phyloP scores from a whole-genome alignment of 805 yeast species.

The Suhomyces emberorum region DNA sequence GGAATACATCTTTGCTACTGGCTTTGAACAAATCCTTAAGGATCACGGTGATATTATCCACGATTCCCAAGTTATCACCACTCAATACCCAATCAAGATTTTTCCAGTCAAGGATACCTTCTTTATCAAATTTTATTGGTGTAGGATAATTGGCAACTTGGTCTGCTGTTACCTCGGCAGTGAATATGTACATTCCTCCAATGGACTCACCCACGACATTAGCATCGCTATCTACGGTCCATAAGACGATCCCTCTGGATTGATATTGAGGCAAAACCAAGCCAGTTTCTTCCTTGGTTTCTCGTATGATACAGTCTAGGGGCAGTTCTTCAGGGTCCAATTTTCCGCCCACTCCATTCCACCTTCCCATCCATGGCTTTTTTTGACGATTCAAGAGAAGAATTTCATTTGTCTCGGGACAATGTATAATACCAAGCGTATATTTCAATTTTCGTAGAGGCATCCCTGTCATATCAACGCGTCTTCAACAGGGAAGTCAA shows the following conservation, averaged over 20 bases:
- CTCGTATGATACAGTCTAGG: slow-evolving; percentile 38
- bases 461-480: not conserved
- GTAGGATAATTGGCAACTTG: slow-evolving; percentile 24
- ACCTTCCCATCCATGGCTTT: slow-evolving; percentile 46
- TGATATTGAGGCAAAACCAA: slow-evolving; percentile 24
- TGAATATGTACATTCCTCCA: slow-evolving; percentile 40
- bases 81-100: slow-evolving; percentile 33
- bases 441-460: slow-evolving; percentile 11
- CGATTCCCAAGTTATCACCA: slow-evolving; percentile 38
- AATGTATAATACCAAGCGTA: slow-evolving; percentile 26
- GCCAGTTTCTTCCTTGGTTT: slow-evolving; percentile 42
- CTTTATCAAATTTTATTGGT: slow-evolving; percentile 26
- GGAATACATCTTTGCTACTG: slow-evolving; percentile 21
- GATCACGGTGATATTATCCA: slow-evolving; percentile 32
- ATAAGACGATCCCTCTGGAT: slow-evolving; percentile 33
- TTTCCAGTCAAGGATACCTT: slow-evolving; percentile 45
- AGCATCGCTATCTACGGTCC: slow-evolving; percentile 22
- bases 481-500: not conserved
- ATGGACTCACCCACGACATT: slow-evolving; percentile 13
- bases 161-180: slow-evolving; percentile 30
- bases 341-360: slow-evolving; percentile 49
- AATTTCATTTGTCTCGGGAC: slow-evolving; percentile 28
- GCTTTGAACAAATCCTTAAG: slow-evolving; percentile 23
- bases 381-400: slow-evolving; percentile 40
- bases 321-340: slow-evolving; percentile 34